Base-by-base conservation (phyloP, 352 stramenopile genomes). In the Pythium aristosporum region DNA sequence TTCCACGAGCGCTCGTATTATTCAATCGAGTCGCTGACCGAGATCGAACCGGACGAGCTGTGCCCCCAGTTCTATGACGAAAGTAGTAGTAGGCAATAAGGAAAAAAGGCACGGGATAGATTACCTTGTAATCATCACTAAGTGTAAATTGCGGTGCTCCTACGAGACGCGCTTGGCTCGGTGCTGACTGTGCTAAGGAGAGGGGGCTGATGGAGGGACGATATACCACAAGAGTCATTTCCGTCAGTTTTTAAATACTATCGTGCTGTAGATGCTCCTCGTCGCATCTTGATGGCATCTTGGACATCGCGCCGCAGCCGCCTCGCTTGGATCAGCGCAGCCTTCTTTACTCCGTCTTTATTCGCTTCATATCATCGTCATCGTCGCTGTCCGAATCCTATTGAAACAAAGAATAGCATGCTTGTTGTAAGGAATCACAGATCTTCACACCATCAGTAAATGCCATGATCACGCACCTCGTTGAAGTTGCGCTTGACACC, bases 311-410 rank as follows among this genome's bases (percentile, higher is more conserved):
- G 23, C 41, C 23, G 30, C 6, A 16, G 13, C 20, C 34, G 18
- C 46, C 46, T 30, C 47, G 51, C 21, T 20, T 23, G 21, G 7
- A 39, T 13, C 34, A 39, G 34, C 34, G 34, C 34, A 39, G 34
- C 34, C 34, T 39, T 32, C 18, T 30, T 82, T 71, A 88, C 44
- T 83, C 74, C 23, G 67, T 83, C 49, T 83, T 82, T 63, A 87
- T 73, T 11, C 80, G 76, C 61, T 89, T 89, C 52, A 88, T 67
- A 71, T 89, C 80, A 56, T 89, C 80, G 34, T 87, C 80, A 68
- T 82, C 84, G 68, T 88, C 80, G 53, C 75, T 85, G 47, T 89
- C 80, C 30, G 79, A 77, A 60, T 88, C 55, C 58, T 75, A 55
- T 16, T 49, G 8, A 65, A 42, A 30, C n/a, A 44, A 61, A 53